Conservation (phyloP, 441 rosid genomes). For the Breynia disticha region DNA sequence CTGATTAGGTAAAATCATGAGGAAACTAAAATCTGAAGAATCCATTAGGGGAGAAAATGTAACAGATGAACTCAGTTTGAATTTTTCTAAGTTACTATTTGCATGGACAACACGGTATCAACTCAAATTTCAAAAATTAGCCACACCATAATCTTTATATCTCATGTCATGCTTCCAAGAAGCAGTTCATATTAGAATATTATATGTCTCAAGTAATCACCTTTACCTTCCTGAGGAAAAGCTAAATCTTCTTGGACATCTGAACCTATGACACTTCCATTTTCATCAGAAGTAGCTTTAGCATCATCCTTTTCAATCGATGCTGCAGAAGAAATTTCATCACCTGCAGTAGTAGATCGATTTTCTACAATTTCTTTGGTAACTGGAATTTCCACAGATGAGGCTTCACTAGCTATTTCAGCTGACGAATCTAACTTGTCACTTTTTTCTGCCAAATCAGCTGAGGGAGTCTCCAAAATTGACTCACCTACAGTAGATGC, state of each 20-base stretch:
- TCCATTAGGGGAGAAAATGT: no score
- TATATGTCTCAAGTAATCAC: constrained; percentile 12
- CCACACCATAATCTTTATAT: no score
- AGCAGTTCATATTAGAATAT: no score
- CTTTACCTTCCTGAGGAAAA: constrained; percentile 26
- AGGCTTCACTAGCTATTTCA: constrained; percentile 29
- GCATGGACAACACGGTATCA: no score
- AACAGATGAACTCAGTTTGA: no score
- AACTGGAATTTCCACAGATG: constrained; percentile 28
- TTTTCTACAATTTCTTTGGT: constrained; percentile 16
- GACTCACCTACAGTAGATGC: constrained; percentile 18
- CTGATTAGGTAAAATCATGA: no score
- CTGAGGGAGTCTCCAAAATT: constrained; percentile 23
- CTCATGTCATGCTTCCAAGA: no score
- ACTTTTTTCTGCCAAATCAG: constrained; percentile 17
- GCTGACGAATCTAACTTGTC: constrained; percentile 23
- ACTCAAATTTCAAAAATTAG: no score
- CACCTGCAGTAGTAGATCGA: constrained; percentile 17
- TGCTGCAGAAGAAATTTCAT: constrained; percentile 21
- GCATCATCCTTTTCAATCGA: constrained; percentile 21
- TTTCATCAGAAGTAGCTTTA: constrained; percentile 26
- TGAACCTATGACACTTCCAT: constrained; percentile 27
- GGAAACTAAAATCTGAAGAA: no score
- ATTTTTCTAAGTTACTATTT: no score
- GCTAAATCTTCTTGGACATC: constrained; percentile 24